Conservation (phyloP, 495 filamentous ascomycete species). For the Xylaria bambusicola region DNA sequence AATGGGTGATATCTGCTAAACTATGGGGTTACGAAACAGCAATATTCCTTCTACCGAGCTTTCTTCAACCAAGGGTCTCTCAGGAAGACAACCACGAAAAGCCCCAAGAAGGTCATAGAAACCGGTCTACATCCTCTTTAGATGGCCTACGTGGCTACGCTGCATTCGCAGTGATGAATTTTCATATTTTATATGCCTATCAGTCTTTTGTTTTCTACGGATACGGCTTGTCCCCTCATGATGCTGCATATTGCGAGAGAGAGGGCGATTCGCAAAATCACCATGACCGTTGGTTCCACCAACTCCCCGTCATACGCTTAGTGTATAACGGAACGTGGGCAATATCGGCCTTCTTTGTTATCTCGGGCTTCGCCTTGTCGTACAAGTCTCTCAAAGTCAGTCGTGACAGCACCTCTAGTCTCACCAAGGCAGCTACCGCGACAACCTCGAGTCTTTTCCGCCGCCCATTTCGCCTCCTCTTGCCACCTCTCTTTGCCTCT, state of each 20-base stretch:
- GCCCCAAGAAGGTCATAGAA: no score
- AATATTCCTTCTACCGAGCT: no score
- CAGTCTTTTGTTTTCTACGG: neutral
- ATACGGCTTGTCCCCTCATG: neutral
- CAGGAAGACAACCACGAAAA: no score
- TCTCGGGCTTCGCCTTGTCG: neutral
- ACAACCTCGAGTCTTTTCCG: neutral
- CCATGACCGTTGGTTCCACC: neutral
- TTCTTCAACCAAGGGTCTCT: no score
- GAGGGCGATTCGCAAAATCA: neutral
- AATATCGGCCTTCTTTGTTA: neutral
- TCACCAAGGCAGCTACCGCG: no score
- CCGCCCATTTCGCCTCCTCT: neutral
- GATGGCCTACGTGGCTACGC: neutral
- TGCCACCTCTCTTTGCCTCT: neutral
- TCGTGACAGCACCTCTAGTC: neutral
- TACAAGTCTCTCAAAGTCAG: neutral
- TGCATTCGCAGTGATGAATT: neutral
- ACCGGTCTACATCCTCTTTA: neutral
- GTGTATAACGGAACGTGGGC: neutral
- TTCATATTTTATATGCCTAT: neutral
- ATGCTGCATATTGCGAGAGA: no score
- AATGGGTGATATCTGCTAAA: no score
- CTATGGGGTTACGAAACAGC: no score
- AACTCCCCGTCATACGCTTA: neutral